Evolutionary conservation across 2,329 filamentous ascomycete genomes (phyloP).

Genomic region (Botryotinia convoluta): DNA sequence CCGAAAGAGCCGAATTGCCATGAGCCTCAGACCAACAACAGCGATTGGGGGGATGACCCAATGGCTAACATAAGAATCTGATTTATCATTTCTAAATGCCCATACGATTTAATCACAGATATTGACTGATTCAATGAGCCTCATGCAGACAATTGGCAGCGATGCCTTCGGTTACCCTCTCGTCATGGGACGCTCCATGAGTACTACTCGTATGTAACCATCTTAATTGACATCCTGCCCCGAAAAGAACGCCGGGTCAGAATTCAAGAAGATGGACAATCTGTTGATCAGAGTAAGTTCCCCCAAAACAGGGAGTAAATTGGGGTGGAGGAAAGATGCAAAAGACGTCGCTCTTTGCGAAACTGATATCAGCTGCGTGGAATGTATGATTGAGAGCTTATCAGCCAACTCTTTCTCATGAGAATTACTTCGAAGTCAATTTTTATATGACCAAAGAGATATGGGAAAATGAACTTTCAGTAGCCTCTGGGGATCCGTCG

Average conservation of each 20-base stretch:
- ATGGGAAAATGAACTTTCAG: not conserved
- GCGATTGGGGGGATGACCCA: not conserved
- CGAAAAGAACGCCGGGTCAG: not conserved
- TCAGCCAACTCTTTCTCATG: not conserved
- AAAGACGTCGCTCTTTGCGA: not conserved
- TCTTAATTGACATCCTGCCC: constrained; percentile 23
- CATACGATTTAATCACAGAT: not conserved
- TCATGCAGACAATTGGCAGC: constrained; percentile 21
- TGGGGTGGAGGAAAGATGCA: not conserved
- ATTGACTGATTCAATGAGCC: constrained; percentile 24
- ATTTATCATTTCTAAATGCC: not conserved
- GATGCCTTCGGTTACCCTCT: not conserved
- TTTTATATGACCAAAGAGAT: not conserved
- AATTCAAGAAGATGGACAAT: not conserved
- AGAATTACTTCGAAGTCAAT: not conserved
- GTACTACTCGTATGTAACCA: constrained; percentile 25
- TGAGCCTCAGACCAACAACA: not conserved
- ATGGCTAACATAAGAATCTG: not conserved
- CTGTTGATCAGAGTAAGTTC: not conserved
- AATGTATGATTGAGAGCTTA: not conserved
- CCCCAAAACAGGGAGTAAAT: too few relatives aligned
- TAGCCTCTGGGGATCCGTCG: not conserved
- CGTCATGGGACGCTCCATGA: constrained; percentile 18
- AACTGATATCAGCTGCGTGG: not conserved
- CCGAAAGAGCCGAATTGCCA: not conserved